A percentile compares a stretch with the other conserved stretches of the same genome.
Conservation (phyloP, 1,284 basidiomycete genomes). For the Cryptococcus wingfieldii region DNA sequence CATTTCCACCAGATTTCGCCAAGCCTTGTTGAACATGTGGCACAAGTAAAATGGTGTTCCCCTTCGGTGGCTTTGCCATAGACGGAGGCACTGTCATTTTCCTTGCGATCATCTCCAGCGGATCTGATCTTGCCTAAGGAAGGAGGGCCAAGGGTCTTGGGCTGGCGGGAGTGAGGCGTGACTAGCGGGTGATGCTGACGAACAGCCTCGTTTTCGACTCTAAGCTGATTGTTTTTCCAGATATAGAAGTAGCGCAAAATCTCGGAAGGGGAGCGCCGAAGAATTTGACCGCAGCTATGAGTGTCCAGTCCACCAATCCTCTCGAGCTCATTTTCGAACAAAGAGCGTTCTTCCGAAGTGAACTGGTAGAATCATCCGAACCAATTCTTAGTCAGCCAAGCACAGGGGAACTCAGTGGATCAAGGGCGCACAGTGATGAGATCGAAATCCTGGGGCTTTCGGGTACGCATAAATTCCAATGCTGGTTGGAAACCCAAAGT, state of each 20-base stretch:
- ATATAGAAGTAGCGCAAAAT: constrained; percentile 48
- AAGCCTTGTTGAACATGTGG: constrained; percentile 70
- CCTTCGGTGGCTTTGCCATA: constrained; percentile 16
- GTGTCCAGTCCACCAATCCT: constrained; percentile 45
- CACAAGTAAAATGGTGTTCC: constrained; percentile 51
- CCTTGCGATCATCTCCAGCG: constrained; percentile 44
- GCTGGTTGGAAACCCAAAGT: constrained; percentile 29
- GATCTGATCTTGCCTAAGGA: constrained; percentile 36
- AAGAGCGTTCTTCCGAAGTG: constrained; percentile 28
- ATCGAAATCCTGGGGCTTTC: constrained; percentile 30
- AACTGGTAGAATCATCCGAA: constrained; percentile 21
- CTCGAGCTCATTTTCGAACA: constrained; percentile 40
- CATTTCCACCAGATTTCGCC: constrained; percentile 80
- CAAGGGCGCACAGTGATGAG: constrained; percentile 29
- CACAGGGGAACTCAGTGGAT: not conserved
- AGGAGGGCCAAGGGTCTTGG: constrained; percentile 43
- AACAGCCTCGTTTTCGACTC: constrained; percentile 43
- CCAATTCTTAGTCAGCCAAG: not conserved
- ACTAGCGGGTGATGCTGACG: constrained; percentile 38
- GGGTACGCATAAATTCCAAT: constrained; percentile 22
- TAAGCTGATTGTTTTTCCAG: constrained; percentile 47
- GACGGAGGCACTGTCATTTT: constrained; percentile 53
- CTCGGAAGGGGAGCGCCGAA: constrained; percentile 40
- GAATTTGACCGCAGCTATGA: constrained; percentile 35
- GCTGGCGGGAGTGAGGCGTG: constrained; percentile 36